Base-by-base conservation (phyloP, 805 yeast species). In the Yamadazyma ubonensis region DNA sequence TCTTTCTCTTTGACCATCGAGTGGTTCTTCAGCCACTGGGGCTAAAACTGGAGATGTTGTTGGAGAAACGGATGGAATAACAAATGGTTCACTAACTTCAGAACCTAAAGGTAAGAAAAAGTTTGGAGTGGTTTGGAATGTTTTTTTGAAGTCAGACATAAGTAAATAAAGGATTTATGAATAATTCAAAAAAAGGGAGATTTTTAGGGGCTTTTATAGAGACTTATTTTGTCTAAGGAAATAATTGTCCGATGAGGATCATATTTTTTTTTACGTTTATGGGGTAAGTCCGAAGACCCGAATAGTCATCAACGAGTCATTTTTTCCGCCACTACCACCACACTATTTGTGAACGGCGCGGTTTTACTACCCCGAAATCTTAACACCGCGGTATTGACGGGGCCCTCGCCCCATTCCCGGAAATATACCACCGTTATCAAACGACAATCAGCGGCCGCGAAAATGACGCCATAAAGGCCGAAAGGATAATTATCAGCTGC, bases 61-160 rank as follows among this genome's bases (percentile, higher is more conserved):
- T 25, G 86, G 87, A 1, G 86, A 79, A 33, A 80, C 71, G 45
- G 75, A 62, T 52, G 81, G 81, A 52, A 82, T 80, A 39, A 82
- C 72, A 52, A 81, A 81, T 49, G 89, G 87, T 59, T 75, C 69
- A 42, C 76, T 70, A 36, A 72, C 61, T 45, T 78, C 79, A 38
- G 78, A 71, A 28, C 82, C 70, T 58, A 81, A 70, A 33, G 71
- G 67, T 58, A 81, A 68, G 59, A 76, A 81, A 49, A 65, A 34
- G 21, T 48, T 36, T 42, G 49, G 49, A 16, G 40, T 33, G 2
- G 47, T 33, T 39, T 44, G 42, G 25, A 39, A 39, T 5, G 40
- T 34, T 36, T 32, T 36, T 33, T 36, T 44, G 36, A 38, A 46
- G 20, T 46, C 45, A 27, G 45, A 30, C 47, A 43, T 46, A 17